Base-by-base conservation (phyloP, 805 yeast genomes). In the Spathaspora boniae region DNA sequence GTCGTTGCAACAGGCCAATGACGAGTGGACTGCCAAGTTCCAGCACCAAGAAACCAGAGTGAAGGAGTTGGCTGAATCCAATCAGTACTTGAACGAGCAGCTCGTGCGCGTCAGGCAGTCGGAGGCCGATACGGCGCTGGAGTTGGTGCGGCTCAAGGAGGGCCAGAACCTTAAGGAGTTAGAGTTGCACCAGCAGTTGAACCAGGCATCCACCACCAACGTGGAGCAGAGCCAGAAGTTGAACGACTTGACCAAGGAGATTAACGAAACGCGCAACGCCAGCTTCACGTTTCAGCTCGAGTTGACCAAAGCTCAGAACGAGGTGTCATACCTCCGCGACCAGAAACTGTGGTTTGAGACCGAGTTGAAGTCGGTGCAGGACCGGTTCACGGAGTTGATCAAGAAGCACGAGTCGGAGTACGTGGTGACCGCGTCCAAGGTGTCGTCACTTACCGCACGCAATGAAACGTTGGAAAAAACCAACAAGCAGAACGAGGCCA, bases 321-420 rank as follows among this genome's bases (percentile, higher is more conserved):
- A 65, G 44, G 49, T 53, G 6, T 27, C 53, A 1, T 65, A 62
- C 43, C 44, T 54, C 16, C 54, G 53, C 25, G 55, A 54, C 19
- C 71, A 65, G 41, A 62, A 60, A 33, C 42, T 45, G 6, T 68
- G 73, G 73, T 66, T 50, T 41, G 72, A 67, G 37, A 41, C 45
- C 1, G 71, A 68, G 43, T 52, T 68, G 40, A 54, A 49, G 24
- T 29, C 48, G 6, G 51, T 58, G n/a, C 73, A 67, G 40, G 45
- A 44, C 6, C 50, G 62, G 33, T 63, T 53, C 32, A 62, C 70
- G 3, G 68, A 62, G 6, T 44, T 67, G 16, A 53, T 66, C 12
- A 62, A 66, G 40, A 58, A 54, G 23, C 62, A 65, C 35, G 70
- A 67, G 40, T 40, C 63, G 2, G 70, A 67, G 33, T 56, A 48